Base-by-base conservation (phyloP, 2,329 filamentous ascomycete species). In the Chrysoporthe puriensis region DNA sequence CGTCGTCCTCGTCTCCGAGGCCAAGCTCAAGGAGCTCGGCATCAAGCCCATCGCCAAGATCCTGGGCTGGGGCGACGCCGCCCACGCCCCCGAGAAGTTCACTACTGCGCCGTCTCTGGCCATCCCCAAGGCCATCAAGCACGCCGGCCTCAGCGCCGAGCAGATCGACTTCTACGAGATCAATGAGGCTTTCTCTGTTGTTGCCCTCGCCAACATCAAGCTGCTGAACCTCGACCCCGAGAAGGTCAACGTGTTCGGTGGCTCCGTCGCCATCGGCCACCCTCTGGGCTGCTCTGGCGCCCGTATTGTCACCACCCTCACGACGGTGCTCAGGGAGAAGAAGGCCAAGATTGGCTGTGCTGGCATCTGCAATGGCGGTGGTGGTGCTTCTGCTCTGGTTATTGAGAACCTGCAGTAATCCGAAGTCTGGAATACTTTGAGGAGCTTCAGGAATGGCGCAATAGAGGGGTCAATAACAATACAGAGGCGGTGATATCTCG, bases 131-230 rank as follows among this genome's bases (percentile, higher is more conserved):
- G 96, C 96, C 68, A 88, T 99, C 77, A 94, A 95, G 86, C 95
- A 99, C 82, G 96, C 96, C 70, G 92, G 92, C 71, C 83, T 99
- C 70, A 87, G 88, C 67, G 86, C 90, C 73, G 88, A 90, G 71
- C 86, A 92, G 69, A 86, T 99, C 68, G 95, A 98, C 76, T 96
- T 89, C 74, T 99, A 96, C 80, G 96, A 99, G 86, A 97, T 99
- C 86, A 99, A 99, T 85, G 96, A 99, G 85, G 96, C 96, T 54
- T 99, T 99, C 85, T 96, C 92, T 71, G 96, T 97, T 62, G 96
- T 99, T 71, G 93, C 96, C 50, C 87, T 99, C 63, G 94, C 96
- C 73, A 99, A 99, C 85, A 89, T 97, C 83, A 97, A 99, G 88
- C 80, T 98, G 66, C 89, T 99, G 52, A 86, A 85, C 70, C 83